These are phyloP conservation scores for Vigna radiata DNA, from an alignment of 306 rosid genomes.

Conservation along the genomic window DNA sequence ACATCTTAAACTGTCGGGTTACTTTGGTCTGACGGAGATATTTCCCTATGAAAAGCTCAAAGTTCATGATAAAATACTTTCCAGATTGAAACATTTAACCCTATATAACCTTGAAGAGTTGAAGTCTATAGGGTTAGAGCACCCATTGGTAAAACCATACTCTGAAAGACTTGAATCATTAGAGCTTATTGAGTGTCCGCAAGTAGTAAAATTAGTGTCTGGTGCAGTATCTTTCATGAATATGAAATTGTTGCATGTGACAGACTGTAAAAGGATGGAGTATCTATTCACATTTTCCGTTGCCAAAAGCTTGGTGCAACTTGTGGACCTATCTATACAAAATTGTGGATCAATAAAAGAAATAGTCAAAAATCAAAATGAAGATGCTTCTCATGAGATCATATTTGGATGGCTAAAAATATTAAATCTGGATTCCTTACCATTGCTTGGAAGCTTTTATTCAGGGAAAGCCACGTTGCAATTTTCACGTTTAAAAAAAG, in stretches of 20 bases:
- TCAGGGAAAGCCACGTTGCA: conserved; percentile 20
- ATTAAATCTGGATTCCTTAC: background rate
- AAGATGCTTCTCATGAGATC: conserved; percentile 1
- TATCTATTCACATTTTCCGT: conserved; percentile 27
- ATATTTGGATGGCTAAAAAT: background rate
- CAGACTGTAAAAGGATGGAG: background rate
- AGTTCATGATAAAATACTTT: background rate
- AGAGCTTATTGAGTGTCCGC: background rate
- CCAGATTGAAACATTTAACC: background rate
- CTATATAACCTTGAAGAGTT: background rate
- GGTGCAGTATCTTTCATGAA: background rate
- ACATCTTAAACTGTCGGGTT: background rate
- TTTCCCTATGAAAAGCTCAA: background rate
- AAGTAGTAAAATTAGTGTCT: background rate
- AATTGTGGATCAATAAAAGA: conserved; percentile 13
- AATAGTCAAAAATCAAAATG: background rate
- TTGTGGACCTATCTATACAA: background rate
- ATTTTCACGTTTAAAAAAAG: background rate
- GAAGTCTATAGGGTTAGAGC: conserved; percentile 11
- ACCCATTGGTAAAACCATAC: conserved; percentile 2
- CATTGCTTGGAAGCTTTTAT: conserved; percentile 7
- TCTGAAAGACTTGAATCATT: background rate
- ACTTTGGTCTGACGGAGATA: background rate
- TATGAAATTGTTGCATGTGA: background rate
- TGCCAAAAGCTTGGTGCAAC: conserved; percentile 31